phyloP scores from a whole-genome alignment of 352 stramenopile genomes.

The Phytophthora syringae region DNA sequence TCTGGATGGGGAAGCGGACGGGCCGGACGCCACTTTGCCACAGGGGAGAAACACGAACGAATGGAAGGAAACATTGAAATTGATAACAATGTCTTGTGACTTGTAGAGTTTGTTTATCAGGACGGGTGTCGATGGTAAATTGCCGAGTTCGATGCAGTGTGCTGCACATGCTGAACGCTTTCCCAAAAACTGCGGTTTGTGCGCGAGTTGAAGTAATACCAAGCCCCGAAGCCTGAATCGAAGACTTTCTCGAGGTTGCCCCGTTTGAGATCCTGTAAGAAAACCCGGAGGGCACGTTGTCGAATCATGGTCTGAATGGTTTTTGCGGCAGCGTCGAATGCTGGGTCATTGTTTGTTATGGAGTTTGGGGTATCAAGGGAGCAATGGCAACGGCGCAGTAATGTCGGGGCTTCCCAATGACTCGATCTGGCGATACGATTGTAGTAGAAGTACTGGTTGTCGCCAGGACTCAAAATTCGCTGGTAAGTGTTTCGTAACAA shows the following conservation, averaged over 20 bases:
- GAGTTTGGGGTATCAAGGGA: too few species aligned
- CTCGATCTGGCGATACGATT: too few species aligned
- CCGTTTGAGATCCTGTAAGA: slow-evolving; percentile 43
- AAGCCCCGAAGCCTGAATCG: slow-evolving; percentile 20
- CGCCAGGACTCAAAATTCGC: too few species aligned
- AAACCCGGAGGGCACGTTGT: slow-evolving; percentile 38
- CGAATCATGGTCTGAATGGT: slow-evolving; percentile 28
- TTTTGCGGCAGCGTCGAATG: too few species aligned
- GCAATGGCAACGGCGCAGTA: too few species aligned
- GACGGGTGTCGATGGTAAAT: slow-evolving; percentile 23
- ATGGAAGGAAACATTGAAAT: slow-evolving; percentile 42
- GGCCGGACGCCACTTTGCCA: slow-evolving; percentile 37
- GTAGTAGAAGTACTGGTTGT: too few species aligned
- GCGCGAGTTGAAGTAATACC: slow-evolving; percentile 66
- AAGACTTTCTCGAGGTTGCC: slow-evolving; percentile 14
- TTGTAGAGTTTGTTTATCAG: too few species aligned
- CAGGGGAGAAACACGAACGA: slow-evolving; percentile 34
- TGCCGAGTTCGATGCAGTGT: slow-evolving; percentile 23
- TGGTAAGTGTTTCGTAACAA: too few species aligned
- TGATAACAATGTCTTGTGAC: too few species aligned
- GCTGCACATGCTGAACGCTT: slow-evolving; percentile 37
- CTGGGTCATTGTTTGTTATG: too few species aligned
- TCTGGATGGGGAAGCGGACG: slow-evolving; percentile 39
- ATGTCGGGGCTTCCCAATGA: too few species aligned
- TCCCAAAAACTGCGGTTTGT: slow-evolving; percentile 62